A percentile compares a stretch with the other conserved stretches of the same genome.
Evolutionary conservation across 164 flowering plant species (phyloP).

Genomic region (Vitis labrusca): DNA sequence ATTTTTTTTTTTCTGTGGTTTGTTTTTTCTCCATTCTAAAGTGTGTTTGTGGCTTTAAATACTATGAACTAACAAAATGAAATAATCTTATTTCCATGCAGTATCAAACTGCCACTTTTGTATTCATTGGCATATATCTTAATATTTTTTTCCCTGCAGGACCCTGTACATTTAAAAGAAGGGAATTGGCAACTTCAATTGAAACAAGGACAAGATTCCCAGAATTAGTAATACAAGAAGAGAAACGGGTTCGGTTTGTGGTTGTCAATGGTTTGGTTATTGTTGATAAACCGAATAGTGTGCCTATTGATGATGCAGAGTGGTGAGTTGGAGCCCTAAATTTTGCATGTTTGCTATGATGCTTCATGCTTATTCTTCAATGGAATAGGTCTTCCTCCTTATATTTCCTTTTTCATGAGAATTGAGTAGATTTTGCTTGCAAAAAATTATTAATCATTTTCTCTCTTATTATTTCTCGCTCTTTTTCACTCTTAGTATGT

Average conservation of each 20-base stretch:
- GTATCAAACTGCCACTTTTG: not conserved
- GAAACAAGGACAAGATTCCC: conserved; percentile 97
- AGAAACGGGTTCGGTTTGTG: conserved; percentile 97
- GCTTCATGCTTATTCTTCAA: not conserved
- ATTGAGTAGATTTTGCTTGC: too few species aligned
- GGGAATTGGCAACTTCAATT: conserved; percentile 94
- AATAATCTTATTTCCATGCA: not conserved
- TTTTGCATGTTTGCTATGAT: not conserved
- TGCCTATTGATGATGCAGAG: conserved; percentile 75
- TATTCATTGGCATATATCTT: conserved; percentile 1
- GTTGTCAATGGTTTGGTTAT: conserved; percentile 95
- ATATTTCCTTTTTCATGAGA: not conserved
- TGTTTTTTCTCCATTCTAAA: too few species aligned
- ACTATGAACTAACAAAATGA: not conserved
- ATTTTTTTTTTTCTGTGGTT: not conserved
- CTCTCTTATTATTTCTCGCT: too few species aligned
- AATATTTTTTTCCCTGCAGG: conserved; percentile 40
- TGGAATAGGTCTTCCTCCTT: not conserved
- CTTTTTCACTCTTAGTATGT: too few species aligned
- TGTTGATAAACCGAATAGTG: conserved; percentile 70
- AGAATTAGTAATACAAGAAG: conserved; percentile 94
- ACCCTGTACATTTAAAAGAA: conserved; percentile 64
- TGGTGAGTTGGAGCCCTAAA: conserved; percentile 55
- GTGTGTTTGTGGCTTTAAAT: not conserved
- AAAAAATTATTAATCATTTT: too few species aligned